These are phyloP conservation scores for Solanum commersonii DNA, from an alignment of 257 asterid genomes.

Conservation along the genomic window DNA sequence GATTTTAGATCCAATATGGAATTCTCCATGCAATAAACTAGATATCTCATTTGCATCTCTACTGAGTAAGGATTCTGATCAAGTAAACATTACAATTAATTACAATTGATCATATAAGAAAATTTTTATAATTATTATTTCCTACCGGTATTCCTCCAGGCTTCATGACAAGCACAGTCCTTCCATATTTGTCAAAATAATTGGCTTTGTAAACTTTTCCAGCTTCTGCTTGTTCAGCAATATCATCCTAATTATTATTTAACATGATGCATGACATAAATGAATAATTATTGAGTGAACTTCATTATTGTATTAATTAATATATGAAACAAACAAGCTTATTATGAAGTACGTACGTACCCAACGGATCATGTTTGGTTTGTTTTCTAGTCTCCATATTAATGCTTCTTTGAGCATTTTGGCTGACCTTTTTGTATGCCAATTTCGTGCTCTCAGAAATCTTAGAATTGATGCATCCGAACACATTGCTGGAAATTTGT, in stretches of 20 bases:
- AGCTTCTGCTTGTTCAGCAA: slow-evolving; percentile 46
- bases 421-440: slow-evolving; percentile 38
- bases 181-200: slow-evolving; percentile 38
- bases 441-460: slow-evolving; percentile 51
- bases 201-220: slow-evolving; percentile 52
- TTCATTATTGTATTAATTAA: too few relatives aligned
- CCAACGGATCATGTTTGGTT: slow-evolving; percentile 51
- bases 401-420: slow-evolving; percentile 53
- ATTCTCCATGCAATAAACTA: slow-evolving; percentile 59
- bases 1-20: slow-evolving; percentile 33
- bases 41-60: slow-evolving; percentile 43
- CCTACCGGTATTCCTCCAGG: slow-evolving; percentile 48
- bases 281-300: too few relatives aligned
- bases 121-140: too few relatives aligned
- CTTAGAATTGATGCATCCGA: slow-evolving; percentile 41
- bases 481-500: slow-evolving; percentile 26
- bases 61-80: slow-evolving; percentile 27
- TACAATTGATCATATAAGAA: too few relatives aligned
- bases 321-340: too few relatives aligned
- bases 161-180: slow-evolving; percentile 57
- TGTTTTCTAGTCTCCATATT: slow-evolving; percentile 52
- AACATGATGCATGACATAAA: too few relatives aligned
- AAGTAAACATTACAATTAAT: too few relatives aligned
- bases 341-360: slow-evolving; percentile 12
- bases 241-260: slow-evolving; percentile 22